Evolutionary conservation across 306 rosid genomes (phyloP).

Genomic region (Trifolium repens): DNA sequence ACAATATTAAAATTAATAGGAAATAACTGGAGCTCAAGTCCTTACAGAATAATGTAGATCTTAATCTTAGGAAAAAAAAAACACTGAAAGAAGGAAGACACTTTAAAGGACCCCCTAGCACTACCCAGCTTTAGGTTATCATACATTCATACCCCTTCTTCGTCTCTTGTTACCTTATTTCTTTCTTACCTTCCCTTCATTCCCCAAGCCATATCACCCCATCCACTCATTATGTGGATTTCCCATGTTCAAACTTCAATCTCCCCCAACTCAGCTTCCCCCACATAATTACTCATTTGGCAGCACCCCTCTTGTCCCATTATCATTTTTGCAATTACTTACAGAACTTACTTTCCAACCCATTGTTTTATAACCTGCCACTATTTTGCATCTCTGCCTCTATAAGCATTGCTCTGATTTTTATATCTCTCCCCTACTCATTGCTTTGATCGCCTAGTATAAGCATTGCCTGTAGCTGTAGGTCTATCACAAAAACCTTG

Average conservation of each 20-base stretch:
- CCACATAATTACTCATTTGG: not conserved
- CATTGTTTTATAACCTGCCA: not conserved
- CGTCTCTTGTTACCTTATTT: not conserved
- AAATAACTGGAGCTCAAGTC: conserved; percentile 8
- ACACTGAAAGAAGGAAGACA: too few species aligned
- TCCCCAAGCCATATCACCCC: conserved; percentile 3
- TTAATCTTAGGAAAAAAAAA: too few species aligned
- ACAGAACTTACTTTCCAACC: not conserved
- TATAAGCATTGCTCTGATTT: not conserved
- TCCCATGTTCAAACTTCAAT: not conserved
- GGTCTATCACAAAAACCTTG: not conserved
- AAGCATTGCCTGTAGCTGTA: not conserved
- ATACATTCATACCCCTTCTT: not conserved
- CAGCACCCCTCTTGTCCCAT: not conserved
- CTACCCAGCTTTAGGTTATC: conserved; percentile 1
- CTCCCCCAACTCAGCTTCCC: not conserved
- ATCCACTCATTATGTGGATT: not conserved
- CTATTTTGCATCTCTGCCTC: not conserved
- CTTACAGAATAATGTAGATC: not conserved
- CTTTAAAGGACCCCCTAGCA: not conserved
- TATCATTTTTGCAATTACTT: not conserved
- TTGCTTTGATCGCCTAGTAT: not conserved
- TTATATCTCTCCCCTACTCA: not conserved
- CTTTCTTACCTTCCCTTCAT: not conserved
- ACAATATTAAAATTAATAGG: not conserved